These are phyloP conservation scores for Pseudonectria foliicola DNA, from an alignment of 2,329 filamentous ascomycete genomes.

Conservation along the genomic window DNA sequence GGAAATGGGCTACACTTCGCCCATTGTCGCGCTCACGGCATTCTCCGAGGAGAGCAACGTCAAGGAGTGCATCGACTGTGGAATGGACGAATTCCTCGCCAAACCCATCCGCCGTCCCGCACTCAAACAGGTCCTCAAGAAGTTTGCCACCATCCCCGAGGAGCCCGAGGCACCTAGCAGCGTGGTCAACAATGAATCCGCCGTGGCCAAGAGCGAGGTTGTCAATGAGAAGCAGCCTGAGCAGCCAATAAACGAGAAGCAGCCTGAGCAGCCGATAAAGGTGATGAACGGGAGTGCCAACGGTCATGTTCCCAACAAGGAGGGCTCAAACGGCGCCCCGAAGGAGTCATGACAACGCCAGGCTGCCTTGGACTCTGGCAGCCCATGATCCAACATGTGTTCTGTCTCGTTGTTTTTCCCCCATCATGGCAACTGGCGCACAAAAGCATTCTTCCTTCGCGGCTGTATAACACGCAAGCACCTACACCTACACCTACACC, in stretches of 20 bases:
- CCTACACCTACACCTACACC: too few species aligned
- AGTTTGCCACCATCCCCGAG: slow-evolving; percentile 75
- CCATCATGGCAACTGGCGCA: too few species aligned
- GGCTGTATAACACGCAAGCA: too few species aligned
- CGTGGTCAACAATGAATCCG: too few species aligned
- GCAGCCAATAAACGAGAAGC: too few species aligned
- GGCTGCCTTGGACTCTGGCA: too few species aligned
- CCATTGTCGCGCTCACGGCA: slow-evolving; percentile 85
- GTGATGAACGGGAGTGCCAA: slow-evolving; percentile 12
- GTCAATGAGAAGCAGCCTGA: slow-evolving; percentile 10
- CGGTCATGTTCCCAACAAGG: neutral
- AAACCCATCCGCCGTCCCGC: slow-evolving; percentile 75
- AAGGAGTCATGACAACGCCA: too few species aligned
- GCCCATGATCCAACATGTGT: too few species aligned
- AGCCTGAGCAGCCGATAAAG: slow-evolving; percentile 10
- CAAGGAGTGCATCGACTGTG: slow-evolving; percentile 77
- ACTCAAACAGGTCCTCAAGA: slow-evolving; percentile 77
- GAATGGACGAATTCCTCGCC: slow-evolving; percentile 84
- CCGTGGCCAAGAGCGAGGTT: neutral
- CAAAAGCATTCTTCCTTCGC: too few species aligned
- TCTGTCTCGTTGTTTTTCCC: too few species aligned
- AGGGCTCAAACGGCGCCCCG: slow-evolving; percentile 1
- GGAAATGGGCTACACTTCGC: slow-evolving; percentile 76
- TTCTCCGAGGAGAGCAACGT: slow-evolving; percentile 88
- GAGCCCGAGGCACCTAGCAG: slow-evolving; percentile 36